A percentile compares a stretch with the other conserved stretches of the same genome.
Evolutionary conservation across 352 stramenopile species (phyloP).

Genomic region (Phytopythium kandeliae): DNA sequence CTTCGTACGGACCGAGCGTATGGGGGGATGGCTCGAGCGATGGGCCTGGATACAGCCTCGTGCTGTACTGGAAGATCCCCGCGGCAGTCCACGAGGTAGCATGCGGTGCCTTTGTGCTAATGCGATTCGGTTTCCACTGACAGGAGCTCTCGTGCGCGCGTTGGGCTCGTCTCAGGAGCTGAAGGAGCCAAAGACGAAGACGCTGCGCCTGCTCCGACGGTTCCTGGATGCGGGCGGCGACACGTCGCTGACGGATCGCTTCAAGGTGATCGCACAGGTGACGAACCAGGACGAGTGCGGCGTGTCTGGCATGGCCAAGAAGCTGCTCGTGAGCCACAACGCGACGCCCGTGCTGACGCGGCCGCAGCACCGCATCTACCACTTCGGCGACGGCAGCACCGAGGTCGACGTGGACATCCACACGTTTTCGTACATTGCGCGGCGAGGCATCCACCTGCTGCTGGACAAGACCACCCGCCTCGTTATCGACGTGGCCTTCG

Average conservation of each 20-base stretch:
- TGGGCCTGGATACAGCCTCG: conserved; percentile 66
- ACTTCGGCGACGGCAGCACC: conserved; percentile 54
- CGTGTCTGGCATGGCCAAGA: conserved; percentile 68
- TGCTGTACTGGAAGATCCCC: conserved; percentile 81
- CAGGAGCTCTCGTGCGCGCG: not conserved
- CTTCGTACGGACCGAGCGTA: conserved; percentile 68
- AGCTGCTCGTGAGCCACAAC: conserved; percentile 76
- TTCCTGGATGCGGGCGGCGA: conserved; percentile 66
- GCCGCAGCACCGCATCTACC: conserved; percentile 80
- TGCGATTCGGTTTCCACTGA: too few relatives aligned
- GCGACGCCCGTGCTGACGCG: conserved; percentile 78
- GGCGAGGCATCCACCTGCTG: conserved; percentile 70
- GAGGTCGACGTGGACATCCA: conserved; percentile 82
- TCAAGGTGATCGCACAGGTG: conserved; percentile 85
- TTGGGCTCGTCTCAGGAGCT: conserved; percentile 28
- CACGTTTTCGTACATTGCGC: conserved; percentile 80
- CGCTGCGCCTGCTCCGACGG: conserved; percentile 58
- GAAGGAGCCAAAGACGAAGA: conserved; percentile 45
- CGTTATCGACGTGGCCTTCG: conserved; percentile 85
- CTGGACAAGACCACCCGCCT: conserved; percentile 72
- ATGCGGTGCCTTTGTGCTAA: too few relatives aligned
- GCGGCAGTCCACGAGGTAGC: conserved; percentile 45
- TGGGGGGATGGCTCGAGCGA: conserved; percentile 62
- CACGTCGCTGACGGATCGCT: conserved; percentile 66
- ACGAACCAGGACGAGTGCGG: conserved; percentile 82